These are phyloP conservation scores for Sambucus nigra DNA, from an alignment of 129 eudicot genomes.

Conservation along the genomic window DNA sequence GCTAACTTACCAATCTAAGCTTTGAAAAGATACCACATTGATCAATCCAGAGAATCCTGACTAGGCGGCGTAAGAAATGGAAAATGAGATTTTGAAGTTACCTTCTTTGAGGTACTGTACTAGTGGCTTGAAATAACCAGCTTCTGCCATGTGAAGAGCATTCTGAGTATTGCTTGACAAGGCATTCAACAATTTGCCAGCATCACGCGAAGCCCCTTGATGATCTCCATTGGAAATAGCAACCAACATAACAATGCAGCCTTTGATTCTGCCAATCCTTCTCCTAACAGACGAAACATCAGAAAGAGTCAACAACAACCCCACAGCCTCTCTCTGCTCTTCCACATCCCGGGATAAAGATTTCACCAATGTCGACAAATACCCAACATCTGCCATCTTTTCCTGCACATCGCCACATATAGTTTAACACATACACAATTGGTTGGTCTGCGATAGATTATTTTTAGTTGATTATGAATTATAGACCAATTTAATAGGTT, in stretches of 20 bases:
- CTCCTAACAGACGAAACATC: conserved; percentile 49
- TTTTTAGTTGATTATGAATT: no score
- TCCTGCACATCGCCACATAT: conserved; percentile 36
- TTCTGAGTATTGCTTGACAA: conserved; percentile 72
- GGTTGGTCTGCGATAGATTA: no score
- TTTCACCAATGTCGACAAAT: conserved; percentile 58
- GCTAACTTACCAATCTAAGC: no score
- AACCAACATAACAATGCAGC: conserved; percentile 84
- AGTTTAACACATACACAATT: conserved; percentile 6
- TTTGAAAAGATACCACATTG: no score
- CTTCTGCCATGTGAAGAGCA: conserved; percentile 97
- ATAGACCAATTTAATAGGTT: no score
- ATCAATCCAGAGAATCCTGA: no score
- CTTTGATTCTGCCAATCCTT: conserved; percentile 78
- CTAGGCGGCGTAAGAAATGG: no score
- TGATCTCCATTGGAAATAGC: conserved; percentile 65
- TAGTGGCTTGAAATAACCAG: conserved; percentile 83
- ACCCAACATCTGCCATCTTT: conserved; percentile 54
- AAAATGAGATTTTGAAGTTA: conserved; percentile 16
- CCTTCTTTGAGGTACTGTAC: conserved; percentile 71
- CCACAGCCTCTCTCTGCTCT: conserved; percentile 84
- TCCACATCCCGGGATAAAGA: conserved; percentile 59
- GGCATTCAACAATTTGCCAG: conserved; percentile 50
- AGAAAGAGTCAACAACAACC: conserved; percentile 47
- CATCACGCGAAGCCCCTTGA: conserved; percentile 61